Evolutionary conservation across 345 rosid genomes (phyloP), one percentile per base, ranked within the genome.

Genomic region (Geranium brycei): DNA sequence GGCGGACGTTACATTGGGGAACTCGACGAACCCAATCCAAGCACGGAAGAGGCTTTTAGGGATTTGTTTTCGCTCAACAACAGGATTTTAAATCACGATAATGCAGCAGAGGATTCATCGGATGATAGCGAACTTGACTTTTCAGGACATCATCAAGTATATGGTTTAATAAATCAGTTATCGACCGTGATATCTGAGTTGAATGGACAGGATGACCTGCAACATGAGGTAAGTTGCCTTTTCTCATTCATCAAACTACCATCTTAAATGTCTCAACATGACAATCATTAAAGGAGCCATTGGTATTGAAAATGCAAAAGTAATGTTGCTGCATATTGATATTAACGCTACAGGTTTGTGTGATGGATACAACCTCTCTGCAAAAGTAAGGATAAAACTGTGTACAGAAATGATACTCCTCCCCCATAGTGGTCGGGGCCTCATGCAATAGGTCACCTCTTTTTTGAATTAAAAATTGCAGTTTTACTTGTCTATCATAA

Each of bases 51-150:
- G 65, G 18, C 72, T 31, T 69, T 77, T 60, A 73, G 75, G 61
- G 74, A 69, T 69, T 64, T 80, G 58, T 69, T 73, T 71, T 76
- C 77, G 8, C 61, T 73, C 28, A 61, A 57, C 71, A 60, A 73
- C 41, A 30, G 17, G 15, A 40, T 66, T 31, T 60, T 64, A 51
- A 57, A 69, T 71, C 78, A 74, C 31, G 78, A 76, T 59, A 61
- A 62, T 16, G 65, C 68, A 65, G 69, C 69, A 62, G 83, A 71
- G 66, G 85, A 75, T 64, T 71, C 80, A 57, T 78, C 87, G n/a
- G 86, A 84, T 68, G 87, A 80, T 57, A 76, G 83, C 67, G 92
- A 84, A 70, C 60, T 81, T 70, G 87, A 87, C 67, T 80, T 87
- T 79, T 77, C 82, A 28, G 70, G 70, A 81, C 64, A 66, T 3